Conservation (phyloP, 148 eudicot genomes). For the Pouteria glomerata region DNA sequence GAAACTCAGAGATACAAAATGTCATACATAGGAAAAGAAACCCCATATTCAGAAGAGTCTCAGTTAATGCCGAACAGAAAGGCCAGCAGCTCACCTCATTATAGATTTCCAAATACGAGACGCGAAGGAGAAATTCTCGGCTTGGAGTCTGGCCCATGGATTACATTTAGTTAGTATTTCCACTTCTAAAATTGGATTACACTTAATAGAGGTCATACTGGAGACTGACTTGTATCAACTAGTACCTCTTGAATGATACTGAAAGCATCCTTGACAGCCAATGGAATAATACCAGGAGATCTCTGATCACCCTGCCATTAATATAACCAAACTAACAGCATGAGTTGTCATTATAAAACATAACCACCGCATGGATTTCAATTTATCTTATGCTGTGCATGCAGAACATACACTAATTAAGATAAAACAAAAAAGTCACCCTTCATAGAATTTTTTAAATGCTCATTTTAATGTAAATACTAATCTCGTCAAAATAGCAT, state of each 20-base stretch:
- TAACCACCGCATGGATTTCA: neutral
- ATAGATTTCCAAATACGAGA: constrained; percentile 93
- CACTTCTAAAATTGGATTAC: constrained; percentile 12
- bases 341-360: neutral
- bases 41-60: neutral
- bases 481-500: neutral
- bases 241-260: constrained; percentile 96
- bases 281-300: constrained; percentile 96
- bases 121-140: constrained; percentile 93
- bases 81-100: constrained; percentile 66
- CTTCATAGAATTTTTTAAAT: neutral
- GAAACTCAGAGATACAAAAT: neutral
- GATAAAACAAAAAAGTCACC: neutral
- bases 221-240: constrained; percentile 6
- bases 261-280: constrained; percentile 99
- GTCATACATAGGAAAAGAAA: neutral
- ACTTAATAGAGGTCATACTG: neutral
- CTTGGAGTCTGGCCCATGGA: constrained; percentile 69
- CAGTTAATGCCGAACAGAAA: constrained; percentile 13
- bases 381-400: neutral
- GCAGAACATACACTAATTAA: neutral
- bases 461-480: neutral
- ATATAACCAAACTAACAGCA: constrained; percentile 3
- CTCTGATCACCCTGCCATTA: constrained; percentile 89
- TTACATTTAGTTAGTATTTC: constrained; percentile 5